Evolutionary conservation across 2,329 filamentous ascomycete species (phyloP).

Genomic region (Proliferodiscus dingleyae): DNA sequence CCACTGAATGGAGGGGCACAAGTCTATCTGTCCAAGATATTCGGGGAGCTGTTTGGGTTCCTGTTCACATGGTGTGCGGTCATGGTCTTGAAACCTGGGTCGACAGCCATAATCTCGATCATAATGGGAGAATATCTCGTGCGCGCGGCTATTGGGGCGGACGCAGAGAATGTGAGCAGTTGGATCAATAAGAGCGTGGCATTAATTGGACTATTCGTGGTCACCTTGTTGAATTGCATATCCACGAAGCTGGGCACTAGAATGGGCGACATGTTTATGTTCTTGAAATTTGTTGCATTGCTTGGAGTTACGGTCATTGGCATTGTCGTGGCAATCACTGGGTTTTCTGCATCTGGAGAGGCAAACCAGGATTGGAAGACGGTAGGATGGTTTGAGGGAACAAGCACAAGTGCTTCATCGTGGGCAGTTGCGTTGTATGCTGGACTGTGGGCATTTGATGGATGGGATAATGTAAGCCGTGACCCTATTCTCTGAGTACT

Average conservation of each 20-base stretch:
- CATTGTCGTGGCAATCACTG: slow-evolving; percentile 83
- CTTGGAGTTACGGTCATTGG: slow-evolving; percentile 82
- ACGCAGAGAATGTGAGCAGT: slow-evolving; percentile 70
- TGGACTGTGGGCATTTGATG: slow-evolving; percentile 95
- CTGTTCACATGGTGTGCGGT: slow-evolving; percentile 96
- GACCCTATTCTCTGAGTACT: background rate
- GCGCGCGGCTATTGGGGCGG: slow-evolving; percentile 78
- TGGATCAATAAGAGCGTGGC: slow-evolving; percentile 93
- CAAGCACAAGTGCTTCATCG: slow-evolving; percentile 70
- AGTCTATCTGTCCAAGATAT: slow-evolving; percentile 92
- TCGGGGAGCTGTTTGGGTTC: slow-evolving; percentile 88
- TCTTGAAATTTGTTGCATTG: slow-evolving; percentile 90
- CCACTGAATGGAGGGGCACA: slow-evolving; percentile 92
- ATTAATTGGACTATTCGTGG: slow-evolving; percentile 65
- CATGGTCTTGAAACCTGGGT: slow-evolving; percentile 87
- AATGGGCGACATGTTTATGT: slow-evolving; percentile 90
- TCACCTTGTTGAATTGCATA: slow-evolving; percentile 84
- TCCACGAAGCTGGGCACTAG: slow-evolving; percentile 85
- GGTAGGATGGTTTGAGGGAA: slow-evolving; percentile 82
- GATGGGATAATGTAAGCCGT: slow-evolving; percentile 90
- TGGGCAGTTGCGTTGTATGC: slow-evolving; percentile 96
- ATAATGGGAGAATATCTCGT: slow-evolving; percentile 99
- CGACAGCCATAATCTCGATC: slow-evolving; percentile 89
- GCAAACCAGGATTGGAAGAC: slow-evolving; percentile 84
- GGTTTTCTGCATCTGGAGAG: slow-evolving; percentile 69